Evolutionary conservation across 768 basidiomycete genomes (phyloP), one percentile per base, ranked within the genome.

Genomic region (Rhizopogon rudus): DNA sequence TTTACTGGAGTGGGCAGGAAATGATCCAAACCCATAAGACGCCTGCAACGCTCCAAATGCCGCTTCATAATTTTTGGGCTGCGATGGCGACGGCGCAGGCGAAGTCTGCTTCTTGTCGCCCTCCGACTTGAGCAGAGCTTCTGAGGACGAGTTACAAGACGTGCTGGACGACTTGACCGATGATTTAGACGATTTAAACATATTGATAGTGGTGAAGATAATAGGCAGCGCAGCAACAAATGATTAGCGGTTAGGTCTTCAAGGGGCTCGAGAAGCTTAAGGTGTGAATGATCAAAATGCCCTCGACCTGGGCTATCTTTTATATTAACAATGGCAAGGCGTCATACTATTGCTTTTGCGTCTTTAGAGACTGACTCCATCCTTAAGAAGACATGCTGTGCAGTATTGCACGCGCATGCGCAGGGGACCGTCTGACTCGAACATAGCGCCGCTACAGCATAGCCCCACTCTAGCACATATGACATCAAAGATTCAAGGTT

Each of bases 51-150:
- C 31, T 4, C 31, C 53, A 16, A 39, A 54, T 13, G 53, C 53
- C 3, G 35, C 53, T 49, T 54, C 53, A 37, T 39, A 54, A 40
- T 54, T 22, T 22, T 54, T 54, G 3, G 49, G 31, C 49, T 54
- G 53, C 2, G 29, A 48, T 20, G 35, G 48, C 14, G 29, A 48
- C 17, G 35, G 48, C 22, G 20, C 35, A 25, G 35, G 3, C 14
- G 48, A 25, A 49, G 48, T 37, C 48, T 49, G 48, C 20, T 49
- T 49, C 35, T 37, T 37, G 35, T 49, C 22, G 8, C 16, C 9
- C 5, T 48, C n/a, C 33, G 31, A 48, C 31, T 48, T 49, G 20
- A 37, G 33, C 48, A 49, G 14, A 49, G 35, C 48, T 37, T 49
- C 48, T 10, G 35, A 49, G 14, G 48, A 49, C 22, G 48, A 1